Conservation (phyloP, 2,329 filamentous ascomycete species). For the Peltaster fructicola region DNA sequence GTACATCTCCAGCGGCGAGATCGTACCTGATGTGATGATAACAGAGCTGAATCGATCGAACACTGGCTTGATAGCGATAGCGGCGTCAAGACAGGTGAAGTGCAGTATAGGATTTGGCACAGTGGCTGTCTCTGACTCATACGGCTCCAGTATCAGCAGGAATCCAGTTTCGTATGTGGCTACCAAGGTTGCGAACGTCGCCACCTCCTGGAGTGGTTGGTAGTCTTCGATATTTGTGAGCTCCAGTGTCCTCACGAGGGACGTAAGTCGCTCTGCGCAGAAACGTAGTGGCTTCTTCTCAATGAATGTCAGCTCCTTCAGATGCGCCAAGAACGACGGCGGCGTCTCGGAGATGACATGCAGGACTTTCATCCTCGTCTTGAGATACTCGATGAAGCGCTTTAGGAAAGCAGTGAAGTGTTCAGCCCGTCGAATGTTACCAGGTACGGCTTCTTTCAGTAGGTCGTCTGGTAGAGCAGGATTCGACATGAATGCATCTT, state of each 20-base stretch:
- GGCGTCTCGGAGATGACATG: slow-evolving; percentile 96
- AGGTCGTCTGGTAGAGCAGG: slow-evolving; percentile 87
- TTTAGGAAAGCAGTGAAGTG: slow-evolving; percentile 93
- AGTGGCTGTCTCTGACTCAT: slow-evolving; percentile 84
- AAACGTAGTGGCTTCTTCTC: slow-evolving; percentile 90
- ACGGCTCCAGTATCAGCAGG: slow-evolving; percentile 88
- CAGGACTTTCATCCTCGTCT: slow-evolving; percentile 94
- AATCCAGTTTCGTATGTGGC: slow-evolving; percentile 97
- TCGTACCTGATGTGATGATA: slow-evolving; percentile 93
- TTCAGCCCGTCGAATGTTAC: slow-evolving; percentile 87
- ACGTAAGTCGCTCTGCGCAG: slow-evolving; percentile 86
- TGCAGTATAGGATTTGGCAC: slow-evolving; percentile 95
- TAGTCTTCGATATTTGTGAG: slow-evolving; percentile 97
- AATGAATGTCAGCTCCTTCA: slow-evolving; percentile 93
- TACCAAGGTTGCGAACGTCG: slow-evolving; percentile 88
- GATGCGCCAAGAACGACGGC: slow-evolving; percentile 76
- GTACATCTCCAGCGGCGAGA: slow-evolving; percentile 96
- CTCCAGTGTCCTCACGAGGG: slow-evolving; percentile 83
- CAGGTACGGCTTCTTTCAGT: slow-evolving; percentile 86
- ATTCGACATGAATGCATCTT: slow-evolving; percentile 95
- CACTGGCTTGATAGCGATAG: slow-evolving; percentile 93
- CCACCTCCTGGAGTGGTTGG: slow-evolving; percentile 89
- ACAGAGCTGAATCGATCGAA: slow-evolving; percentile 96
- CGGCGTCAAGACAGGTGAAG: slow-evolving; percentile 89
- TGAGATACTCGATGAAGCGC: slow-evolving; percentile 86